Conservation (phyloP, 2,329 filamentous ascomycete species). For the Harringtonia aguacate region DNA sequence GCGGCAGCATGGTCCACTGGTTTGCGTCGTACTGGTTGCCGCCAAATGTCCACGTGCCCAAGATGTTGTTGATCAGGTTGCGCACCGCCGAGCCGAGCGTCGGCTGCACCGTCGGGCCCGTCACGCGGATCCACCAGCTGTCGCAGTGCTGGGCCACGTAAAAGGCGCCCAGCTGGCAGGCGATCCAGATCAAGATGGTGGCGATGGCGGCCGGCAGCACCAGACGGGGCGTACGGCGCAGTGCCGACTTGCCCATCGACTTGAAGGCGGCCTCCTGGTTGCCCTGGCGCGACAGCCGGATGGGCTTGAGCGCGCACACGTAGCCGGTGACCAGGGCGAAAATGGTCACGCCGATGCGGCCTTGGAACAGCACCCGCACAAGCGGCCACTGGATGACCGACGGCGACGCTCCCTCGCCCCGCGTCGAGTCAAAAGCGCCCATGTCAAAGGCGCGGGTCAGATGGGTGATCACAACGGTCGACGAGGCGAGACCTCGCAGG, state of each 20-base stretch:
- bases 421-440: conserved; percentile 31
- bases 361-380: conserved; percentile 47
- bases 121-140: conserved; percentile 46
- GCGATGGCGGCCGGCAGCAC: conserved; percentile 46
- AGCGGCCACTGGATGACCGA: conserved; percentile 46
- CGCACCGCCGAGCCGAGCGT: conserved; percentile 29
- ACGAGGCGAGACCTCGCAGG: conserved; percentile 42
- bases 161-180: conserved; percentile 45
- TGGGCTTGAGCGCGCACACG: conserved; percentile 51
- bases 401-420: conserved; percentile 30
- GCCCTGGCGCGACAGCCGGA: conserved; percentile 42
- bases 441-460: conserved; percentile 39
- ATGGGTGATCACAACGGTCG: conserved; percentile 44
- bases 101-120: conserved; percentile 29
- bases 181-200: conserved; percentile 42
- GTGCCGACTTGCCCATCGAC: conserved; percentile 44
- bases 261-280: conserved; percentile 41
- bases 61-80: conserved; percentile 31
- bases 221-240: conserved; percentile 46
- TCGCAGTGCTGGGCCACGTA: conserved; percentile 43
- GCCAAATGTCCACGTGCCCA: conserved; percentile 39
- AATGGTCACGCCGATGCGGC: conserved; percentile 54
- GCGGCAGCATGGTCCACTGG: conserved; percentile 46
- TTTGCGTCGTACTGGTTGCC: conserved; percentile 44
- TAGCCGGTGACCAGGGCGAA: conserved; percentile 57